phyloP scores from a whole-genome alignment of 164 flowering plant genomes.

The Nymphaea thermarum region DNA sequence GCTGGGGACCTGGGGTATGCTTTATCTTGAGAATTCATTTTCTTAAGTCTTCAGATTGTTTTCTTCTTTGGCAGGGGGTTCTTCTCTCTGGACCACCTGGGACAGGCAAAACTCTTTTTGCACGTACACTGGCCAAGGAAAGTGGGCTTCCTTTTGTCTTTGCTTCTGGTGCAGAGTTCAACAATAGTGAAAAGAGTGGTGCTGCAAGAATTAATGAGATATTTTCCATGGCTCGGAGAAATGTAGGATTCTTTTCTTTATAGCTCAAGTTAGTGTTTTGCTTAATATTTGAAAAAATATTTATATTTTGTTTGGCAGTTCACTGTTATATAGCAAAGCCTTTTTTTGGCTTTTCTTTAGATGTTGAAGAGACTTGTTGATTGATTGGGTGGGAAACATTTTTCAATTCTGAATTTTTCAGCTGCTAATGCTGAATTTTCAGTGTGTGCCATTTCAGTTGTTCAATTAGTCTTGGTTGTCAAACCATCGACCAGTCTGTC shows the following conservation, averaged over 20 bases:
- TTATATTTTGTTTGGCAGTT: too few relatives aligned
- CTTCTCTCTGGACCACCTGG: constrained; percentile 99
- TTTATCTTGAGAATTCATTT: not conserved
- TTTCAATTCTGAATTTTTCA: too few relatives aligned
- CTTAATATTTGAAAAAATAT: too few relatives aligned
- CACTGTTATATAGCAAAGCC: too few relatives aligned
- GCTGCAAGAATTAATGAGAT: constrained; percentile 83
- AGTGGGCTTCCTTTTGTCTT: constrained; percentile 96
- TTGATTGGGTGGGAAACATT: too few relatives aligned
- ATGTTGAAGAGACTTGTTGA: too few relatives aligned
- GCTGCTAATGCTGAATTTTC: too few relatives aligned
- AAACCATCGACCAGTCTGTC: too few relatives aligned
- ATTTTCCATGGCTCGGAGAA: constrained; percentile 86
- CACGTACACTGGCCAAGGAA: constrained; percentile 87
- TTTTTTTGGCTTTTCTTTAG: too few relatives aligned
- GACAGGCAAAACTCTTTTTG: constrained; percentile 97
- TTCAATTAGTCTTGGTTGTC: too few relatives aligned
- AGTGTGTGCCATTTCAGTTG: too few relatives aligned
- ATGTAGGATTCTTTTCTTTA: constrained; percentile 31
- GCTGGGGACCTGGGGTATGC: not conserved
- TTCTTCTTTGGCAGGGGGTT: constrained; percentile 56
- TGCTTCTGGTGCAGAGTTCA: constrained; percentile 98
- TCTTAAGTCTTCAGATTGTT: not conserved
- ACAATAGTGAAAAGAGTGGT: constrained; percentile 90
- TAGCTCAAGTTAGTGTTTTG: not conserved